Evolutionary conservation across 108 stramenopile species (phyloP).

Genomic region (Fragilaria crotonensis): DNA sequence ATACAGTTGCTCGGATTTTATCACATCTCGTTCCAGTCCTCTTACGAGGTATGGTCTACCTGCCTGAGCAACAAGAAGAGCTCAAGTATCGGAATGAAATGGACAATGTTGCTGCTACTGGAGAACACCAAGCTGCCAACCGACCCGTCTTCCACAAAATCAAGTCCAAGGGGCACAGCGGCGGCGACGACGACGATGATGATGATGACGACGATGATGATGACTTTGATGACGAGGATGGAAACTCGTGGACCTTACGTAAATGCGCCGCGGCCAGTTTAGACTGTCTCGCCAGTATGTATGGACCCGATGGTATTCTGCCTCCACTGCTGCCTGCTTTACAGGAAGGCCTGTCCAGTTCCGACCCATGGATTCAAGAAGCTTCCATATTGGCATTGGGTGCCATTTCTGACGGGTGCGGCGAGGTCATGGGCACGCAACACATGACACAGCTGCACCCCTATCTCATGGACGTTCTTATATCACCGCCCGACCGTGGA

Average conservation of each 20-base stretch:
- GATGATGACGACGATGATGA: slow-evolving; percentile 68
- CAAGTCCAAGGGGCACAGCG: slow-evolving; percentile 33
- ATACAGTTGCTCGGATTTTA: slow-evolving; percentile 33
- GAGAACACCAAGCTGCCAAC: slow-evolving; percentile 38
- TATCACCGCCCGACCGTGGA: slow-evolving; percentile 28
- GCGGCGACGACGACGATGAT: slow-evolving; percentile 18
- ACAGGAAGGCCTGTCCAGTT: slow-evolving; percentile 55
- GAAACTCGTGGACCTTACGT: slow-evolving; percentile 83
- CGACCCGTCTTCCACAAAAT: slow-evolving; percentile 79
- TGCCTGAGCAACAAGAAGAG: slow-evolving; percentile 63
- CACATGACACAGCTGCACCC: slow-evolving; percentile 75
- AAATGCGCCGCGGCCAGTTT: slow-evolving; percentile 84
- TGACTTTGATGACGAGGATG: slow-evolving; percentile 55
- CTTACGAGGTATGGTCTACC: slow-evolving; percentile 80
- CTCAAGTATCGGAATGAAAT: slow-evolving; percentile 67
- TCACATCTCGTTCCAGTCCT: slow-evolving; percentile 70
- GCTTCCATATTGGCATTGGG: slow-evolving; percentile 85
- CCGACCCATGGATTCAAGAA: slow-evolving; percentile 85
- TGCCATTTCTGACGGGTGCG: slow-evolving; percentile 84
- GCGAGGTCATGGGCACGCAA: slow-evolving; percentile 54
- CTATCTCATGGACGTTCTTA: slow-evolving; percentile 65
- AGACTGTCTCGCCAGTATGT: slow-evolving; percentile 67
- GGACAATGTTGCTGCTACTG: slow-evolving; percentile 39
- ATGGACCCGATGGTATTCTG: slow-evolving; percentile 55
- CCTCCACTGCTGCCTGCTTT: slow-evolving; percentile 73